These are phyloP conservation scores for Phoma sp. DNA, from an alignment of 2,329 filamentous ascomycete species.

Conservation along the genomic window DNA sequence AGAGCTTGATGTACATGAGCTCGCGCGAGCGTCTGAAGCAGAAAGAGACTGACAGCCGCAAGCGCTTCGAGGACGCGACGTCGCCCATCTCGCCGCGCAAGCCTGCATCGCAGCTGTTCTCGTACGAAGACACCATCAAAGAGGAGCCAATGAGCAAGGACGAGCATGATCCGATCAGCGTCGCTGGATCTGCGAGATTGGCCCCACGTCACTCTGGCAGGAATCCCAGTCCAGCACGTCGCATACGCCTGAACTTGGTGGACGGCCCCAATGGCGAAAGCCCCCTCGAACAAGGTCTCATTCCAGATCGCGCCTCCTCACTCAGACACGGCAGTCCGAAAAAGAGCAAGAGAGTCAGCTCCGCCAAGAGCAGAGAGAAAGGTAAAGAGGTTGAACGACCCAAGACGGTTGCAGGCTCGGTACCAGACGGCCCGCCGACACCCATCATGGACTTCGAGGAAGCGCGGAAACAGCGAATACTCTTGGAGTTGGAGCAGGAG, in stretches of 20 bases:
- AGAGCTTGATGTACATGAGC: conserved; percentile 74
- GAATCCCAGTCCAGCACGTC: conserved; percentile 38
- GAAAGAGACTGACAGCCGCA: conserved; percentile 64
- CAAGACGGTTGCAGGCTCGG: neutral
- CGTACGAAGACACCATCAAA: conserved; percentile 46
- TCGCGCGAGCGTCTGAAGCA: conserved; percentile 71
- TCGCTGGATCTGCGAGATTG: conserved; percentile 35
- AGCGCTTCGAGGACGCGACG: conserved; percentile 54
- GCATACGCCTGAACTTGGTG: conserved; percentile 30
- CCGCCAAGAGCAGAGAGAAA: conserved; percentile 31
- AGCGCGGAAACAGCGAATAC: conserved; percentile 34
- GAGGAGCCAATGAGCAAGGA: conserved; percentile 39
- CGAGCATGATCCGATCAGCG: conserved; percentile 19
- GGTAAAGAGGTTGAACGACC: conserved; percentile 7
- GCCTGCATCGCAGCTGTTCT: conserved; percentile 30
- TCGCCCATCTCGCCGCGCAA: conserved; percentile 34
- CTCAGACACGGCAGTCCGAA: conserved; percentile 43
- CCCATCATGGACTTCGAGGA: conserved; percentile 30
- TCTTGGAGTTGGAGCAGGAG: conserved; percentile 47
- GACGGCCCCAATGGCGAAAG: conserved; percentile 32
- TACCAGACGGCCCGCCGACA: neutral
- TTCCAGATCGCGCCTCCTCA: conserved; percentile 44
- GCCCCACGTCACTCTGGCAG: conserved; percentile 38
- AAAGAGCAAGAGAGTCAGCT: conserved; percentile 35
- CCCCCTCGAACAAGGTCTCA: conserved; percentile 37